Evolutionary conservation across 2,329 filamentous ascomycete genomes (phyloP).

Genomic region (Ophiostoma pallidulum): DNA sequence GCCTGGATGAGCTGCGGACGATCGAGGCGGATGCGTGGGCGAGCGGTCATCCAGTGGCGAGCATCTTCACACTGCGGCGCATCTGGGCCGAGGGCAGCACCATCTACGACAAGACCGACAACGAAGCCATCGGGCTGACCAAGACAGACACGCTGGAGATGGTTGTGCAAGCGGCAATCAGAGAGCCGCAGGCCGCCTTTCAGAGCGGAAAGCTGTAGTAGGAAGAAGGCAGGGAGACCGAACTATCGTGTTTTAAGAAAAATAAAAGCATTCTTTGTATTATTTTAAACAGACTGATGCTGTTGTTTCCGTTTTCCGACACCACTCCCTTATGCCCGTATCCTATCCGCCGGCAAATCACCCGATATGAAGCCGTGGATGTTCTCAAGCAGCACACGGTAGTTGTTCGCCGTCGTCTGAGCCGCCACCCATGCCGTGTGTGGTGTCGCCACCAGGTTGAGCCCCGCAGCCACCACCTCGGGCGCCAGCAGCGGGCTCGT

Average conservation of each 20-base stretch:
- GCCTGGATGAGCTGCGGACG: slow-evolving; percentile 4
- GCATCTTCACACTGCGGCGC: slow-evolving; percentile 11
- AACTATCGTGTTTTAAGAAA: too few species aligned
- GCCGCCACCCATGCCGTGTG: slow-evolving; percentile 16
- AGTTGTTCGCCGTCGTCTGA: slow-evolving; percentile 14
- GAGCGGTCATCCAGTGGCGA: slow-evolving; percentile 3
- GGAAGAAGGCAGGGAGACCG: not conserved
- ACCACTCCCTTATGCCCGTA: too few species aligned
- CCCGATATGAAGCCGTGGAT: slow-evolving; percentile 11
- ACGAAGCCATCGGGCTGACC: slow-evolving; percentile 33
- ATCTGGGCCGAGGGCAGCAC: slow-evolving; percentile 31
- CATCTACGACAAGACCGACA: slow-evolving; percentile 46
- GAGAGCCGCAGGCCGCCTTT: slow-evolving; percentile 4
- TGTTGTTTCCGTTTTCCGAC: too few species aligned
- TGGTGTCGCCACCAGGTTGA: slow-evolving; percentile 17
- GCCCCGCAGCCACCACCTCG: not conserved
- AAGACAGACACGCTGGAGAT: slow-evolving; percentile 13
- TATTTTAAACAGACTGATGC: too few species aligned
- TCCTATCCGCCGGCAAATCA: not conserved
- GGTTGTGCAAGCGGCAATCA: slow-evolving; percentile 8
- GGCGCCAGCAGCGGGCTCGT: slow-evolving; percentile 11
- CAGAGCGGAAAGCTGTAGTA: slow-evolving; percentile 13
- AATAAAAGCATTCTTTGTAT: not conserved
- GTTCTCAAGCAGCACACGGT: slow-evolving; percentile 13
- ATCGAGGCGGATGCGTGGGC: slow-evolving; percentile 10